phyloP scores from a whole-genome alignment of 2,329 filamentous ascomycete species.

The Beauveria asiatica region DNA sequence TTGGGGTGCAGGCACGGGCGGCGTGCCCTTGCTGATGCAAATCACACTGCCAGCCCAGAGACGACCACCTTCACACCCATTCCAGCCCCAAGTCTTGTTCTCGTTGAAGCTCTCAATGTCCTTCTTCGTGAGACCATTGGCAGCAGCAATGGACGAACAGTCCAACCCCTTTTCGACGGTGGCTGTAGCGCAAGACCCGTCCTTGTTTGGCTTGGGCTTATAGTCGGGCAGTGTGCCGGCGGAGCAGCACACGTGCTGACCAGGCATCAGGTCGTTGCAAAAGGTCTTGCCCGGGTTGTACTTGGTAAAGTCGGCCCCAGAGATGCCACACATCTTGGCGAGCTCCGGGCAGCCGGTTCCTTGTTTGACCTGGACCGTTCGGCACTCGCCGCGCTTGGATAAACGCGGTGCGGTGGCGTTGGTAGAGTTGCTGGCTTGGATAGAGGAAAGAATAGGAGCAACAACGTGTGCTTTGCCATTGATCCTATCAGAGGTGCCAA shows the following conservation, averaged over 20 bases:
- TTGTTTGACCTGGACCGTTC: too few species aligned
- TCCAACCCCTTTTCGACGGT: conserved; percentile 22
- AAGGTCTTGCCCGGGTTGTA: conserved; percentile 20
- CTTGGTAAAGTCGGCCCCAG: conserved; percentile 27
- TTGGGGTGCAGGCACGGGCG: conserved; percentile 16
- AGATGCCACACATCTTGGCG: conserved; percentile 24
- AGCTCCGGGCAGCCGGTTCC: too few species aligned
- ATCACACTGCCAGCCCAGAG: conserved; percentile 13
- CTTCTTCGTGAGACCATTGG: conserved; percentile 13
- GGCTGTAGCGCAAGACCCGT: conserved; percentile 29
- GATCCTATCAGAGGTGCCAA: background rate
- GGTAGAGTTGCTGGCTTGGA: background rate
- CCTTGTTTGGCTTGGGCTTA: conserved; percentile 23
- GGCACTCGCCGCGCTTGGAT: too few species aligned
- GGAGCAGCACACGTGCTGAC: conserved; percentile 30
- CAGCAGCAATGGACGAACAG: conserved; percentile 23
- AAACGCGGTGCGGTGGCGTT: too few species aligned
- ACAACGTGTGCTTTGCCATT: background rate
- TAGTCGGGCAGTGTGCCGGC: conserved; percentile 25
- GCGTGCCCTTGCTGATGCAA: conserved; percentile 16
- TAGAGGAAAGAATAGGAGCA: background rate
- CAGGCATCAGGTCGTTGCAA: conserved; percentile 24
- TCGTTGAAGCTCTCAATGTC: conserved; percentile 19
- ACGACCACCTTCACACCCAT: conserved; percentile 13
- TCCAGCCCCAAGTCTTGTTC: conserved; percentile 20